A percentile compares a stretch with the other conserved stretches of the same genome.
These are phyloP conservation scores for Phytophthora cajani DNA, from an alignment of 352 stramenopile genomes.

Conservation along the genomic window DNA sequence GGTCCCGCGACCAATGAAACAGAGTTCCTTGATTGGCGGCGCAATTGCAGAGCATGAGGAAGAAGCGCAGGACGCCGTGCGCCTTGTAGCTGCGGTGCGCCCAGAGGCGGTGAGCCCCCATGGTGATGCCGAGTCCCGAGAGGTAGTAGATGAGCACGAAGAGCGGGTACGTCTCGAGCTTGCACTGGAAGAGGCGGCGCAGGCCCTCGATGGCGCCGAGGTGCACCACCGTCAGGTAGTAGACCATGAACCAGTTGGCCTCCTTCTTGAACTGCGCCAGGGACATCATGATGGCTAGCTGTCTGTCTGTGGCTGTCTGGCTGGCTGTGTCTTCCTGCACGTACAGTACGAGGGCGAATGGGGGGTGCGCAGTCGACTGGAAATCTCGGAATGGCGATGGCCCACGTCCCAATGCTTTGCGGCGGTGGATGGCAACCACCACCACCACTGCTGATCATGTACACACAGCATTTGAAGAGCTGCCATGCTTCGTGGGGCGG, in stretches of 20 bases:
- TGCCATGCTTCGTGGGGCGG: not conserved
- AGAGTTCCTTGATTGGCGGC: constrained; percentile 99
- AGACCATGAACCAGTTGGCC: constrained; percentile 98
- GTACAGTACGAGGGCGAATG: too few species aligned
- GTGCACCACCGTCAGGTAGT: constrained; percentile 97
- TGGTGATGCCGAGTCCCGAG: constrained; percentile 96
- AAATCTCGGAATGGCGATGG: constrained; percentile 38
- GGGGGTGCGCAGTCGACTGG: constrained; percentile 23
- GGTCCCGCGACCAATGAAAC: constrained; percentile 98
- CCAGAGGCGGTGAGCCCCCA: constrained; percentile 98
- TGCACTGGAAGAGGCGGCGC: constrained; percentile 76
- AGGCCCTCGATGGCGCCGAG: constrained; percentile 89
- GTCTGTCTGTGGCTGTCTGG: not conserved
- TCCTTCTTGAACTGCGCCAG: constrained; percentile 78
- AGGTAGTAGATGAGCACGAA: constrained; percentile 95
- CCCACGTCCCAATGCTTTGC: too few species aligned
- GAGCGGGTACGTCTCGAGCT: constrained; percentile 89
- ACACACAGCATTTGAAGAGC: constrained; percentile 10
- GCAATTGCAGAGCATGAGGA: constrained; percentile 98
- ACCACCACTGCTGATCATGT: constrained; percentile 14
- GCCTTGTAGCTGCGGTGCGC: constrained; percentile 97
- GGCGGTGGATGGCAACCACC: not conserved
- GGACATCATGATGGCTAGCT: constrained; percentile 50
- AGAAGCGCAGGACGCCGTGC: constrained; percentile 88
- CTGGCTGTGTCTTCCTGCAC: too few species aligned